Evolutionary conservation across 106 monocot genomes (phyloP), one percentile per base, ranked within the genome.

Genomic region (Dioscorea zingiberensis): DNA sequence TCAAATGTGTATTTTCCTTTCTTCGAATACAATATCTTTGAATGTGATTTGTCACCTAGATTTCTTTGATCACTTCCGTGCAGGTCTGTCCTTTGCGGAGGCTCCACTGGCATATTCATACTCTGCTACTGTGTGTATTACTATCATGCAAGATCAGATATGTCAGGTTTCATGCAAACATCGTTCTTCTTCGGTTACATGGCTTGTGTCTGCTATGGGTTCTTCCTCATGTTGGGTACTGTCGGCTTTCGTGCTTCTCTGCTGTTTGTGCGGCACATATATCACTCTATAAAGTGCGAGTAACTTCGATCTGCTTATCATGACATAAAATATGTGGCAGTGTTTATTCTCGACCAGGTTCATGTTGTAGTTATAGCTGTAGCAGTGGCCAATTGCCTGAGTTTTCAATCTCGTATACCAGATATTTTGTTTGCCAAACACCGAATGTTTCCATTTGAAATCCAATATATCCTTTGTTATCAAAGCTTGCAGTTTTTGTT

Each of bases 81-180:
- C 51, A 51, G 51, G 19, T 51, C 51, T 4, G 51, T 51, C 1
- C 51, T 51, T 19, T 51, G 51, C 14, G 51, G 81, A 18, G 76
- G 81, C 16, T 81, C 81, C 57, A 76, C 81, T 53, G n/a, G 76
- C 8, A 25, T 81, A 3, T 77, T 81, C 38, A 69, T 81, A 25
- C 69, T 76, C 24, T 68, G 57, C 2, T 81, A 81, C 60, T 76
- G 81, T 59, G 66, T 81, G 44, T 81, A 76, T 59, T 81, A 81
- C 68, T 81, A 69, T 27, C 54, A 81, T 60, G 76, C 69, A 49
- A 62, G 73, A 55, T 77, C 81, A 13, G 76, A 77, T 54, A 81
- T 81, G 81, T 81, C 73, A 28, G 81, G 81, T 17, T 77, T 81
- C 73, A 76, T 81, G 76, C 81, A 81, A 46, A 71, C 71, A 54